Evolutionary conservation across 176 grass and related monocot species (phyloP), one percentile per base, ranked within the genome.

Genomic region (Sorghum bicolor): DNA sequence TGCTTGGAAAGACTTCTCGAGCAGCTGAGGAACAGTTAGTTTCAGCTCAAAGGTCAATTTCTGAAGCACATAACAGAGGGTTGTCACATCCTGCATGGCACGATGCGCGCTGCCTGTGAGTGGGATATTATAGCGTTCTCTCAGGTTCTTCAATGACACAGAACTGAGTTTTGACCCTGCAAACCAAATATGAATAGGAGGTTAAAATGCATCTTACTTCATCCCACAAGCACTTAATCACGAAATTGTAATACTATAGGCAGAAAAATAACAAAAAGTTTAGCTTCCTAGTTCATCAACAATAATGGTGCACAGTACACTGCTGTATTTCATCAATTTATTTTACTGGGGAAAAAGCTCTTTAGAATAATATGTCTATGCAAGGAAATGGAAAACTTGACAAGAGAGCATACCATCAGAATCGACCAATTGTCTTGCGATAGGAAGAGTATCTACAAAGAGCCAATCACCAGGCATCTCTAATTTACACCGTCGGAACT

Each of bases 391-490:
- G 29, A 61, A 87, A 32, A 74, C 16, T 74, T 68, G 19, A 55
- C 5, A 36, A 69, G 38, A 87, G 38, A 79, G 74, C 48, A 12
- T 90, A 96, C 96, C 93, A 37, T 90, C 17, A 20, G 84, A 77
- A 61, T 83, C 83, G 60, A 86, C 79, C 57, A 93, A 77, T 78
- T 92, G 87, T 34, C 15, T 82, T 77, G 93, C 83, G 66, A 98
- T 85, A 71, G 87, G 89, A 82, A 90, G 91, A 53, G 87, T 90
- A 64, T 98, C 96, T 3, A 98, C 29, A 87, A 95, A 96, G 30
- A 89, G 88, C 91, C 89, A 96, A 74, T 98, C 85, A 75, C 84
- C 52, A 81, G 91, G 96, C 80, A 98, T 76, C 38, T 90, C 87
- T 65, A 67, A 15, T 64, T 90, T 86, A 83, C 87, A 92, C 6